Percentiles rank a stretch among this genome's conserved stretches.
These are phyloP conservation scores for Spiraea crenata DNA, from an alignment of 331 rosid species.

Conservation along the genomic window DNA sequence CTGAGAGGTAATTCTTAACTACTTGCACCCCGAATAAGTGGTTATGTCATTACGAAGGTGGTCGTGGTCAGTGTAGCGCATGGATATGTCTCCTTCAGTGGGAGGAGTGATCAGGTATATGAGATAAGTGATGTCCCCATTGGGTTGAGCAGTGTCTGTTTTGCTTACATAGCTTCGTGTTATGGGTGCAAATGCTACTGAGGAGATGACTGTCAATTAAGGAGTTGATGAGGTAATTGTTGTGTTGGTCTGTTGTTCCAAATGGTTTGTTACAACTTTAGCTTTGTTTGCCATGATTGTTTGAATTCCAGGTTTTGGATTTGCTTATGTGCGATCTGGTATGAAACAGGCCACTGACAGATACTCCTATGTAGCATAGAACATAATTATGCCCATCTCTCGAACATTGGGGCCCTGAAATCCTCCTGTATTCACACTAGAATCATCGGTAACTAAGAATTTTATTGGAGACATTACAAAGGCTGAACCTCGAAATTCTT, in stretches of 20 bases:
- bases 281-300: not conserved
- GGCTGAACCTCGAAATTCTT: no score
- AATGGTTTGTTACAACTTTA: not conserved
- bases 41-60: not conserved
- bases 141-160: not conserved
- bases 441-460: no score
- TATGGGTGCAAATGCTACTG: not conserved
- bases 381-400: not conserved
- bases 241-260: not conserved
- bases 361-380: conserved; percentile 1
- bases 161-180: not conserved
- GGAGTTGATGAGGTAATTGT: not conserved
- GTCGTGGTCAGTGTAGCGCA: not conserved
- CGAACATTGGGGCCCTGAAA: no score
- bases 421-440: no score
- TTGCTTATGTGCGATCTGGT: not conserved
- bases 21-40: not conserved
- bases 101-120: no score
- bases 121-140: not conserved
- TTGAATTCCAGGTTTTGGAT: not conserved
- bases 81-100: not conserved
- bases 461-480: no score
- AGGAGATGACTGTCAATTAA: not conserved
- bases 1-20: not conserved
- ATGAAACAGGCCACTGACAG: not conserved